phyloP scores from a whole-genome alignment of 2,329 filamentous ascomycete species.

The Cladosporium sp. region DNA sequence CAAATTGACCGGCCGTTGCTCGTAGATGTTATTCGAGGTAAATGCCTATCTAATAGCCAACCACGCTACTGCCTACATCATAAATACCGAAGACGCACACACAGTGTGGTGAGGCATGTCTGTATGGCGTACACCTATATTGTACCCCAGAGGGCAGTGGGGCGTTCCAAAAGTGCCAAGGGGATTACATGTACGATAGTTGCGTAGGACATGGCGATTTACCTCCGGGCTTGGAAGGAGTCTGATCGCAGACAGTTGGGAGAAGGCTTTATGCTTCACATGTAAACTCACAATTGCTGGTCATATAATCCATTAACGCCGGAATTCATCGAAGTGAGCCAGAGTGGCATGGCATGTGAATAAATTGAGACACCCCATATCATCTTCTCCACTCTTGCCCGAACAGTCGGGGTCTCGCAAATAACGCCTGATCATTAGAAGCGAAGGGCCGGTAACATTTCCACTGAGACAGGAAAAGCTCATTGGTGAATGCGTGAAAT shows the following conservation, averaged over 20 bases:
- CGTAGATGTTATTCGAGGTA: no score
- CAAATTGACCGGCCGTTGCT: background rate
- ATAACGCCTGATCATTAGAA: background rate
- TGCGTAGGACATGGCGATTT: background rate
- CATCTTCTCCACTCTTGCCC: background rate
- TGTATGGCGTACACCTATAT: background rate
- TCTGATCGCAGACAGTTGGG: background rate
- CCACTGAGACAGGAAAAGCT: constrained; percentile 5
- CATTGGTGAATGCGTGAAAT: constrained; percentile 19
- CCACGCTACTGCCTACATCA: background rate
- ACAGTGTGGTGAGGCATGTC: background rate
- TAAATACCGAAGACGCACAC: background rate
- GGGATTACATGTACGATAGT: background rate
- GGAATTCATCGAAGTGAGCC: background rate
- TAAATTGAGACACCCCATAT: background rate
- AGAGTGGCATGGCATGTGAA: background rate
- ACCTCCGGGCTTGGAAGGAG: background rate
- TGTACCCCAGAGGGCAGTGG: background rate
- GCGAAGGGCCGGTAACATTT: constrained; percentile 1
- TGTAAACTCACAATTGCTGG: background rate
- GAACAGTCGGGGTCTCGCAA: background rate
- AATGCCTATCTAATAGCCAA: no score
- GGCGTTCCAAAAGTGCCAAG: background rate
- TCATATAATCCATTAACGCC: background rate
- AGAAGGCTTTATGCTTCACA: background rate